Percentiles rank a stretch among this genome's conserved stretches.
Evolutionary conservation across 352 stramenopile species (phyloP).

Genomic region (Phytophthora europaea): DNA sequence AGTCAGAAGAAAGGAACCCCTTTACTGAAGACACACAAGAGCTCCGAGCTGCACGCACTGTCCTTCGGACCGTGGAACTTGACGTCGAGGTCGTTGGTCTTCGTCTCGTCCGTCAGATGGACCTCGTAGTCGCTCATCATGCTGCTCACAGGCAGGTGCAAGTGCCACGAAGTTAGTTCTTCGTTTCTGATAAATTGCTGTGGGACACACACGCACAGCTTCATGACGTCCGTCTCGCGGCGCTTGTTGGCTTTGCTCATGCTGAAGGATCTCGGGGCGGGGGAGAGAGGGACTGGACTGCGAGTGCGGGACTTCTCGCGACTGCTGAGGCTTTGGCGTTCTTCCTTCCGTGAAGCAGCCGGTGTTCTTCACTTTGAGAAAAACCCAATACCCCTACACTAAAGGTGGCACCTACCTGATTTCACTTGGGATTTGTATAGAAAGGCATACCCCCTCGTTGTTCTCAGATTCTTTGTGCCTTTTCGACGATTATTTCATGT

Average conservation of each 20-base stretch:
- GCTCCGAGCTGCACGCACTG: conserved; percentile 53
- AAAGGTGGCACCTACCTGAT: conserved; percentile 28
- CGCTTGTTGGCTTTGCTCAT: conserved; percentile 87
- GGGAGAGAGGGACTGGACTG: background rate
- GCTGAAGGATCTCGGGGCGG: conserved; percentile 9
- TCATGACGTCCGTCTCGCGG: conserved; percentile 92
- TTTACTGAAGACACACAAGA: background rate
- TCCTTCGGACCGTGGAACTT: conserved; percentile 90
- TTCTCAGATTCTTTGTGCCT: conserved; percentile 35
- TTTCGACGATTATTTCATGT: conserved; percentile 38
- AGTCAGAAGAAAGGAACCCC: conserved; percentile 17
- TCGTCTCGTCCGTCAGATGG: conserved; percentile 84
- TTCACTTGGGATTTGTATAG: conserved; percentile 47
- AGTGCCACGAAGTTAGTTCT: background rate
- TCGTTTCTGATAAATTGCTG: background rate
- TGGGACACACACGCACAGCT: conserved; percentile 65
- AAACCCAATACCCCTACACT: conserved; percentile 36
- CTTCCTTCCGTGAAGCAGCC: conserved; percentile 14
- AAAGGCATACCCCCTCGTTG: background rate
- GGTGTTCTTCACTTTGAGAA: conserved; percentile 38
- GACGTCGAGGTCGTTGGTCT: conserved; percentile 86
- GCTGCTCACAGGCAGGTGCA: conserved; percentile 36
- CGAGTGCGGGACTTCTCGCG: conserved; percentile 9
- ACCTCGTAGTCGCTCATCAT: conserved; percentile 95
- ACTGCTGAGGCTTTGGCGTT: conserved; percentile 21